phyloP scores from a whole-genome alignment of 768 basidiomycete genomes.

The Hygrocybe punicea region DNA sequence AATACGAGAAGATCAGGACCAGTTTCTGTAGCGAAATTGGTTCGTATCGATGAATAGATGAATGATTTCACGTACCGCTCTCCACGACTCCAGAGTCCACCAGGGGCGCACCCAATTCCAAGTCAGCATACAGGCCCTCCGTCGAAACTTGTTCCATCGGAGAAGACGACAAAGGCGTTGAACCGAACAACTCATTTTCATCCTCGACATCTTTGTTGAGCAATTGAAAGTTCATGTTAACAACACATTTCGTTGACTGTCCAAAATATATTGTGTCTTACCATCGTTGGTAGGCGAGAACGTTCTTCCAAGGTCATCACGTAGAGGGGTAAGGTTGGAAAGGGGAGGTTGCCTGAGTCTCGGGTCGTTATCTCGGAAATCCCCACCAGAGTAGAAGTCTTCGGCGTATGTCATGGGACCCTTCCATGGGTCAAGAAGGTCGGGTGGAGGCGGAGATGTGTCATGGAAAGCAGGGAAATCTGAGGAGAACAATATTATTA shows the following conservation, averaged over 20 bases:
- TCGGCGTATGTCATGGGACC: constrained; percentile 40
- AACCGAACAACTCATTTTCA: neutral
- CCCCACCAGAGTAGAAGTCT: constrained; percentile 46
- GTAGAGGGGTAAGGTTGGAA: constrained; percentile 3
- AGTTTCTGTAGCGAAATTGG: too few species aligned
- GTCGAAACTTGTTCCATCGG: neutral
- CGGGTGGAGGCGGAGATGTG: constrained; percentile 17
- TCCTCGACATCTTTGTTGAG: neutral
- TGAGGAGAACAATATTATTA: neutral
- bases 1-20: too few species aligned
- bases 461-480: neutral
- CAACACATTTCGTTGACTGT: neutral
- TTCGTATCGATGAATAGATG: too few species aligned
- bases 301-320: neutral
- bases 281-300: neutral
- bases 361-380: constrained; percentile 19
- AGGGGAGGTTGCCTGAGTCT: neutral
- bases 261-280: neutral
- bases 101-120: neutral
- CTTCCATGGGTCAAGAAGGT: constrained; percentile 41
- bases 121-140: neutral
- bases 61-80: too few species aligned
- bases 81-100: too few species aligned
- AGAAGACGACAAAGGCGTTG: neutral
- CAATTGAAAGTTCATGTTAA: too few species aligned